A percentile compares a stretch with the other conserved stretches of the same genome.
phyloP scores from a whole-genome alignment of 1,284 basidiomycete species.

The Xerocomus amazonicus region DNA sequence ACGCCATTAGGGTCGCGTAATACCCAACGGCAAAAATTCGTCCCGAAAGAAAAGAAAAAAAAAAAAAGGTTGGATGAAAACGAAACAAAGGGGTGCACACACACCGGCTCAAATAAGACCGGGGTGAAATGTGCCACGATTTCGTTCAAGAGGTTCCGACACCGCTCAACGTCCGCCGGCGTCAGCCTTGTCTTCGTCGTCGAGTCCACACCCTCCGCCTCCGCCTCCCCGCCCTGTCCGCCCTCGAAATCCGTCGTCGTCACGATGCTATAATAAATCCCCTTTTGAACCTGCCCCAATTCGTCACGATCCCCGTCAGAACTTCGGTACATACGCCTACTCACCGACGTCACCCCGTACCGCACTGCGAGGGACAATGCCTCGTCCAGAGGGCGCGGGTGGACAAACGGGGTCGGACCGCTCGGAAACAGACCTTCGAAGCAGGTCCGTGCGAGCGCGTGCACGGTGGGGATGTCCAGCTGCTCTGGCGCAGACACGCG shows the following conservation, averaged over 20 bases:
- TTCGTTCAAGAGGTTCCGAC: conserved; percentile 42
- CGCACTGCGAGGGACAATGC: conserved; percentile 47
- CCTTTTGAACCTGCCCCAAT: conserved; percentile 50
- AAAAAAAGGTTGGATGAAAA: not conserved
- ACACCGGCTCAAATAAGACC: conserved; percentile 60
- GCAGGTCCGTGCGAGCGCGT: conserved; percentile 39
- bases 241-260: conserved; percentile 52
- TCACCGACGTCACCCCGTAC: conserved; percentile 44
- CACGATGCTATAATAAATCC: conserved; percentile 57
- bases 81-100: conserved; percentile 5
- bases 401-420: conserved; percentile 36
- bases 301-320: not conserved
- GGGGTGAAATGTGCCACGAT: conserved; percentile 67
- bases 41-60: not conserved
- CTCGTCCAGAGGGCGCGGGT: conserved; percentile 43
- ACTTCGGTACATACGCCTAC: conserved; percentile 15
- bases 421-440: conserved; percentile 45
- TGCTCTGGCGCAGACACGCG: conserved; percentile 51
- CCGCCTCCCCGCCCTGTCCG: conserved; percentile 11
- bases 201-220: not conserved
- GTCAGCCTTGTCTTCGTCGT: conserved; percentile 11
- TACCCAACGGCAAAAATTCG: not conserved
- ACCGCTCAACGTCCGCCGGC: conserved; percentile 31
- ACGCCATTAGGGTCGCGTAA: too few species aligned
- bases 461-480: conserved; percentile 53